These are phyloP conservation scores for Amphirosellinia nigrospora DNA, from an alignment of 495 filamentous ascomycete species.

Conservation along the genomic window DNA sequence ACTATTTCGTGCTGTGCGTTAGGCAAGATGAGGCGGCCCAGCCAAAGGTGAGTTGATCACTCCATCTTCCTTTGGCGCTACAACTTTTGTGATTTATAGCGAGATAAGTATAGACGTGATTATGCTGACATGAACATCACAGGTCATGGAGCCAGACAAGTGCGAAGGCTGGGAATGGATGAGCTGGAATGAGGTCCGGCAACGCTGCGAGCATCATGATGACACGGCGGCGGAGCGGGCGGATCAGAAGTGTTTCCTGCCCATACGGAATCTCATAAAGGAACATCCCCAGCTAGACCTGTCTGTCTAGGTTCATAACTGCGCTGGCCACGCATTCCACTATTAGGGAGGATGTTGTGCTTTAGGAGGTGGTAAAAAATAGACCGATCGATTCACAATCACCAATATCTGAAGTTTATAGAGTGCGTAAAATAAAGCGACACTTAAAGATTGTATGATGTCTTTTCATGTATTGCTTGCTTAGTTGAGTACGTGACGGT, in stretches of 20 bases:
- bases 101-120: neutral
- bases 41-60: slow-evolving; percentile 55
- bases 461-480: neutral
- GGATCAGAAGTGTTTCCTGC: slow-evolving; percentile 57
- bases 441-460: neutral
- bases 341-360: neutral
- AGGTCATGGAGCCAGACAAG: slow-evolving; percentile 68
- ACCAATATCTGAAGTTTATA: neutral
- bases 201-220: slow-evolving; percentile 34
- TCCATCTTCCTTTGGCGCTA: neutral
- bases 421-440: too few species aligned
- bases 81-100: neutral
- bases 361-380: neutral
- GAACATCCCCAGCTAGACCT: slow-evolving; percentile 47
- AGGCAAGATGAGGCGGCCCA: slow-evolving; percentile 48
- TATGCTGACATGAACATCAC: slow-evolving; percentile 30
- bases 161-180: slow-evolving; percentile 69
- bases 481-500: neutral
- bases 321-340: neutral
- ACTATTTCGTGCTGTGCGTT: slow-evolving; percentile 64
- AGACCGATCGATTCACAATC: neutral
- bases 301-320: neutral
- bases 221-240: slow-evolving; percentile 37
- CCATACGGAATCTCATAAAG: slow-evolving; percentile 58
- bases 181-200: slow-evolving; percentile 54